phyloP scores from a whole-genome alignment of 805 yeast genomes.

The Cyberlindnera mrakii region DNA sequence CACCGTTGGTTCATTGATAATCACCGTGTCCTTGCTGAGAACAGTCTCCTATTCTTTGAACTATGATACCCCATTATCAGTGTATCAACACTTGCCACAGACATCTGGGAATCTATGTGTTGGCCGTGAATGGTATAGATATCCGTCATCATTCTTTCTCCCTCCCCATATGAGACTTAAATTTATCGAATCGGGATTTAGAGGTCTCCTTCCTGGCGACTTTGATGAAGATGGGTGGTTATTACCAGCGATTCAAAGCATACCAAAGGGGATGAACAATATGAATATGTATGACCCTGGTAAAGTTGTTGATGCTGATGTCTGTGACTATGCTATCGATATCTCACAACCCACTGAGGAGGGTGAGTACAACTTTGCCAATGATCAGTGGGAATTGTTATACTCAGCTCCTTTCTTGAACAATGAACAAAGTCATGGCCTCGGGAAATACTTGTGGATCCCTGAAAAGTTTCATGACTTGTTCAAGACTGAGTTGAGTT shows the following conservation, averaged over 20 bases:
- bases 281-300: slow-evolving; percentile 57
- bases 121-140: slow-evolving; percentile 96
- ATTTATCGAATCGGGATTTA: slow-evolving; percentile 73
- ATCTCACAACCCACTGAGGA: slow-evolving; percentile 39
- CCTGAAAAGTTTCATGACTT: slow-evolving; percentile 30
- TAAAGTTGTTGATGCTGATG: slow-evolving; percentile 40
- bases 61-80: slow-evolving; percentile 67
- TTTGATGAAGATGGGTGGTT: slow-evolving; percentile 44
- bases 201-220: slow-evolving; percentile 86
- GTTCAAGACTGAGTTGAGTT: slow-evolving; percentile 32
- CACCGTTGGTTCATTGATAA: slow-evolving; percentile 8
- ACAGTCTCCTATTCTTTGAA: slow-evolving; percentile 55
- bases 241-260: slow-evolving; percentile 33
- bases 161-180: slow-evolving; percentile 55
- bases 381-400: slow-evolving; percentile 41
- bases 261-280: slow-evolving; percentile 71
- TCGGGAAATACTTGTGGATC: slow-evolving; percentile 48
- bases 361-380: slow-evolving; percentile 3
- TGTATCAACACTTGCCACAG: slow-evolving; percentile 41
- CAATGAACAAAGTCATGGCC: slow-evolving; percentile 44
- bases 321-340: slow-evolving; percentile 73
- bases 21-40: slow-evolving; percentile 39
- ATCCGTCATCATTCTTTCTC: slow-evolving; percentile 80
- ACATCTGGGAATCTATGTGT: slow-evolving; percentile 57
- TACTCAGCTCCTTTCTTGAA: slow-evolving; percentile 20